These are phyloP conservation scores for Lodderomyces jiufengensis DNA, from an alignment of 1,139 yeast genomes.

Conservation along the genomic window DNA sequence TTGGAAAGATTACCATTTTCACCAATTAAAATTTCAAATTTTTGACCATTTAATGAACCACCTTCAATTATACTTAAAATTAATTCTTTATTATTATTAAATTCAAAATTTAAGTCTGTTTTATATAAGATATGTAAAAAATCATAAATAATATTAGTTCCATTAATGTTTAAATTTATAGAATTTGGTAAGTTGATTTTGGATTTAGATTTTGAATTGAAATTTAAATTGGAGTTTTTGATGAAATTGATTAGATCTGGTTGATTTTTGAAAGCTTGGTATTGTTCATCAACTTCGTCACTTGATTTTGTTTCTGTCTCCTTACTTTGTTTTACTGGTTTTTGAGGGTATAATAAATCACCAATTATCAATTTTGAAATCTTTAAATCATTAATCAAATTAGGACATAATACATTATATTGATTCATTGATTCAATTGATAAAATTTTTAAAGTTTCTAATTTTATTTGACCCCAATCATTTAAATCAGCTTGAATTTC, in stretches of 20 bases:
- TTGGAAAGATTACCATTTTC: conserved; percentile 26
- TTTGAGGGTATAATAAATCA: conserved; percentile 19
- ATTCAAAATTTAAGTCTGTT: conserved; percentile 42
- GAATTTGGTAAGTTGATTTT: conserved; percentile 34
- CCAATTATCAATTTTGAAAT: conserved; percentile 41
- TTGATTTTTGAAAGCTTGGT: conserved; percentile 29
- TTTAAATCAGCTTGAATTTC: conserved; percentile 53
- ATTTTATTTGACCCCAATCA: conserved; percentile 34
- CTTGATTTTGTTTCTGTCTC: background rate
- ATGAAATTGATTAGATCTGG: conserved; percentile 47
- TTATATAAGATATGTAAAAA: conserved; percentile 41
- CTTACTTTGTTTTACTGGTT: background rate
- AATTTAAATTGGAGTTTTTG: conserved; percentile 33
- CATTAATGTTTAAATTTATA: conserved; percentile 36
- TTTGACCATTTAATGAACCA: conserved; percentile 53
- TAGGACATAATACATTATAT: conserved; percentile 40
- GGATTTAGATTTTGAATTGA: conserved; percentile 27
- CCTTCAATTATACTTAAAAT: conserved; percentile 53
- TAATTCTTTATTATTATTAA: conserved; percentile 27
- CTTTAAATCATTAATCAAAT: conserved; percentile 40
- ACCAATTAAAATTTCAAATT: conserved; percentile 36
- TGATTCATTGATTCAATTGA: conserved; percentile 49
- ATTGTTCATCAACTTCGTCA: background rate
- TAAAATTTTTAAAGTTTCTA: conserved; percentile 38
- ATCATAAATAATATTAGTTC: conserved; percentile 35